Base-by-base conservation (phyloP, 2,329 filamentous ascomycete species). In the Exophiala oligosperma region DNA sequence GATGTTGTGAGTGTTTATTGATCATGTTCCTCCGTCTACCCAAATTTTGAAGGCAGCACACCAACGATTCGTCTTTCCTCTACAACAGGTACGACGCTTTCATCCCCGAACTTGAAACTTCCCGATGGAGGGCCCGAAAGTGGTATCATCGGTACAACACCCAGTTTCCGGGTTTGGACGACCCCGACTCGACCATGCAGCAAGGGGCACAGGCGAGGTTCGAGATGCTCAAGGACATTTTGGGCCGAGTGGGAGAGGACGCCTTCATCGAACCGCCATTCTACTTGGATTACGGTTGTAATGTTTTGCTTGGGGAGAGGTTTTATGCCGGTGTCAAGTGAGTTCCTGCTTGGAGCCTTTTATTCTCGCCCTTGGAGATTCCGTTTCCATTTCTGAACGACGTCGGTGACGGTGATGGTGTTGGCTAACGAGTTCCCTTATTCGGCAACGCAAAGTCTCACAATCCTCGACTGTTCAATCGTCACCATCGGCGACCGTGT, bases 231-330 rank as follows among this genome's bases (percentile, higher is more conserved):
- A 67, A 72, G 57, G 71, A 81, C 7, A 72, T 85, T 40, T 67
- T 88, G 3, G 77, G 79, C 29, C 69, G 69, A 7, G 70, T 81
- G 3, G 84, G 84, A 28, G 12, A 43, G 4, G 40, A 43, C 40
- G 12, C 40, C 11, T 43, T 17, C 40, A 43, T 43, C 35, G 85
- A 89, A 64, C 81, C 85, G 0, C 84, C 85, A 0, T 75, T 89
- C 56, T 77, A 76, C 37, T 77, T 87, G 37, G 86, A 89, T 68
- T 88, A 89, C 58, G 86, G 86, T 1, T 83, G 82, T 69, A 89
- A 89, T 65, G 81, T 88, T 61, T 77, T 74, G 4, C 75, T 88
- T 0, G 86, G 86, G 7, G 75, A 82, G 43, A 75, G 79, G n/a
- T 86, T 87, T 67, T 90, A 87, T 65, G 77, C 84, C 14, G 74